phyloP scores from a whole-genome alignment of 495 filamentous ascomycete genomes.

The Daldinia childiae region DNA sequence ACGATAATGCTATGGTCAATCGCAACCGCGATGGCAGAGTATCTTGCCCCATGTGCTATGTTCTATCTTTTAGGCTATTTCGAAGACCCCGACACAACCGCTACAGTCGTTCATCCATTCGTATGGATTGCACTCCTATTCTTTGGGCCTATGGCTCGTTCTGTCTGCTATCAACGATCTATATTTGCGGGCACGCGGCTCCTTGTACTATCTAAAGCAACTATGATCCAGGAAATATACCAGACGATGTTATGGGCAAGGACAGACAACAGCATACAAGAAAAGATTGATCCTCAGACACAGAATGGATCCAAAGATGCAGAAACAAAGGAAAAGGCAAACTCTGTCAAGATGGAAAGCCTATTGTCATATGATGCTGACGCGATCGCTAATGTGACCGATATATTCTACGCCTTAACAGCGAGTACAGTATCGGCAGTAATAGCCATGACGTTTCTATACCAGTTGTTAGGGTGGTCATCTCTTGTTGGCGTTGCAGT shows the following conservation, averaged over 20 bases:
- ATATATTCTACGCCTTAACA: neutral
- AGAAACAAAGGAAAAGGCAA: neutral
- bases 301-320: neutral
- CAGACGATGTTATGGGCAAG: neutral
- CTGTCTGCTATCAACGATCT: slow-evolving; percentile 3
- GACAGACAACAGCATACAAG: neutral
- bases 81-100: neutral
- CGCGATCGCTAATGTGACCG: neutral
- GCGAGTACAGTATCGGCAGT: neutral
- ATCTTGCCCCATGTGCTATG: neutral
- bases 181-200: slow-evolving; percentile 7
- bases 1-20: slow-evolving; percentile 3
- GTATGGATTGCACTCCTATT: slow-evolving; percentile 6
- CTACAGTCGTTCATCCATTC: neutral
- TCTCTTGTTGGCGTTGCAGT: slow-evolving; percentile 1
- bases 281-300: neutral
- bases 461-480: neutral
- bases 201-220: neutral
- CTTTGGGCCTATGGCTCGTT: slow-evolving; percentile 3
- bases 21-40: slow-evolving; percentile 1
- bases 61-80: slow-evolving; percentile 5
- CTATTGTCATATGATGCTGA: slow-evolving; percentile 6
- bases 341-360: neutral
- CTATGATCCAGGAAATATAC: slow-evolving; percentile 9
- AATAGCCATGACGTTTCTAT: slow-evolving; percentile 6